Evolutionary conservation across 345 rosid species (phyloP), one percentile per base, ranked within the genome.

Genomic region (Alliaria petiolata): DNA sequence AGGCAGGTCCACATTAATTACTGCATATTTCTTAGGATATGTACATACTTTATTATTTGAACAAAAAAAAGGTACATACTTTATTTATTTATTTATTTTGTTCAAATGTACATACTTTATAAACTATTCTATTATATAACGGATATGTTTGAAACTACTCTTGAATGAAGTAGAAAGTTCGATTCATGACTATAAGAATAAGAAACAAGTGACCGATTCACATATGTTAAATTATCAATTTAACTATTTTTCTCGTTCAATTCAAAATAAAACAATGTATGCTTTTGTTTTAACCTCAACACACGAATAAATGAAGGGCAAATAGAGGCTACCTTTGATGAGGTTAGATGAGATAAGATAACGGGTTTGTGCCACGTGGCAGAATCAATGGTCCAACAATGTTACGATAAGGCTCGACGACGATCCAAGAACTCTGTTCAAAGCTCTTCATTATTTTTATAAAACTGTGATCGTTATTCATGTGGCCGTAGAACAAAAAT

Each of bases 271-370:
- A 65, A 65, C 49, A 38, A 15, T 36, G 6, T 14, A 12, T 65
- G 15, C 4, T n/a, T 65, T 53, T 28, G 14, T 62, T 30, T 62
- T 13, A n/a, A 12, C 28, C 30, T 17, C 4, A 63, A 62, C 8
- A 63, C 60, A 66, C 13, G 3, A 22, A 22, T 1, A 58, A 55
- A 69, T 34, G 49, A 46, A 46, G 8, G 39, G 39, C 17, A 43
- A 19, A 56, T 56, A 68, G n/a, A 59, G 28, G 57, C 46, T 55
- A 14, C 10, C 31, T 30, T 31, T 8, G 31, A 67, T 43, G 46
- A 36, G n/a, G n/a, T n/a, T n/a, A n/a, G 28, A 67, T 34, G 35
- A 40, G 77, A 78, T 78, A 70, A 78, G 69, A 55, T 50, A 61
- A 33, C 50, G 15, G 35, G 28, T 1, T 33, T 17, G 5, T 58